Evolutionary conservation across 2,329 filamentous ascomycete genomes (phyloP).

Genomic region (Fusarium sp.): DNA sequence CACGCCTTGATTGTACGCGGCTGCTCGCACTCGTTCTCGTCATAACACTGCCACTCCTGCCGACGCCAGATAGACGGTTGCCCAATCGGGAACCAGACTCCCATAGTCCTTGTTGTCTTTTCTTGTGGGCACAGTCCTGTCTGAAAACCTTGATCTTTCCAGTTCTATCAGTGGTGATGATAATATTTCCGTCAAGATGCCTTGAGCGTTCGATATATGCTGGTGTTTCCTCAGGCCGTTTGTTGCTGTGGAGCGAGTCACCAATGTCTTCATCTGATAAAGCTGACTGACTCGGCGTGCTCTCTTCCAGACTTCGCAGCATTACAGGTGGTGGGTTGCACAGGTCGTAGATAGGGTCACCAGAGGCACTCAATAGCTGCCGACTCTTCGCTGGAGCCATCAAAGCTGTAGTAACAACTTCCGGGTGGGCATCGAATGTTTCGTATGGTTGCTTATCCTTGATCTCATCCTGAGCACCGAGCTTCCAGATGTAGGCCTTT

Average conservation of each 20-base stretch:
- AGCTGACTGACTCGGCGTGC: constrained; percentile 57
- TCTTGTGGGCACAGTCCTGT: constrained; percentile 89
- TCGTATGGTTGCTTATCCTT: constrained; percentile 87
- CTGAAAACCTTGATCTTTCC: constrained; percentile 95
- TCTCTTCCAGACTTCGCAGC: constrained; percentile 79
- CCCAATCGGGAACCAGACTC: constrained; percentile 83
- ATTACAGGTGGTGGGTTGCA: constrained; percentile 95
- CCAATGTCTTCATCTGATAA: constrained; percentile 55
- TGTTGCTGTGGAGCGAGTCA: constrained; percentile 48
- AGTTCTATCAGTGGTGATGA: constrained; percentile 89
- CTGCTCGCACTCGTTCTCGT: constrained; percentile 65
- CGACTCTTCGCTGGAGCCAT: constrained; percentile 85
- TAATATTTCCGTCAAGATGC: constrained; percentile 87
- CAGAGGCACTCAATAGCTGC: constrained; percentile 81
- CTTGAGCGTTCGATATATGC: constrained; percentile 80
- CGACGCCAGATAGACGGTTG: constrained; percentile 72
- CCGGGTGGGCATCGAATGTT: constrained; percentile 89
- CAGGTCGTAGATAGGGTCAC: constrained; percentile 94
- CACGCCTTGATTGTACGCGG: constrained; percentile 63
- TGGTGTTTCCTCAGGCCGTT: constrained; percentile 75
- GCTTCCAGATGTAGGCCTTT: constrained; percentile 89
- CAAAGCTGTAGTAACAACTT: constrained; percentile 89
- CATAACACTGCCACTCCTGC: constrained; percentile 67
- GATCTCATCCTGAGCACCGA: constrained; percentile 66
- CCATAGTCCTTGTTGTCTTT: constrained; percentile 81